phyloP scores from a whole-genome alignment of 106 monocot genomes.

The Amphibolis antarctica region DNA sequence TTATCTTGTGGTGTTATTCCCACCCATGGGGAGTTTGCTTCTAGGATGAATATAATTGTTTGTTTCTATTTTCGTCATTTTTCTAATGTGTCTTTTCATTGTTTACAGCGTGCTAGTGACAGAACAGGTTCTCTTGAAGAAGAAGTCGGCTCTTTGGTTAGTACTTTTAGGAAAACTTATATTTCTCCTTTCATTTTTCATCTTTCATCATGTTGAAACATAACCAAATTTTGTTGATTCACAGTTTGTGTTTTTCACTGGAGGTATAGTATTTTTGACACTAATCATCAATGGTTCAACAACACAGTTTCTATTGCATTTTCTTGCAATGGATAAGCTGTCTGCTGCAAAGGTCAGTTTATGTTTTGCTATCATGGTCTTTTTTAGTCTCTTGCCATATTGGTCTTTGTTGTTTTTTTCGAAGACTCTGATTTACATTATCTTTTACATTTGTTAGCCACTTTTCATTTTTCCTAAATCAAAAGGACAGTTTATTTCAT shows the following conservation, averaged over 20 bases:
- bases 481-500: no score
- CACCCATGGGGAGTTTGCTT: no score
- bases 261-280: conserved; percentile 88
- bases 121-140: conserved; percentile 9
- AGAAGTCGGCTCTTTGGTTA: conserved; percentile 86
- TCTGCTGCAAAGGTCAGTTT: conserved; percentile 66
- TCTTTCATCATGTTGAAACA: neutral
- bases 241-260: conserved; percentile 98
- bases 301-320: conserved; percentile 73
- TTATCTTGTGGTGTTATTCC: no score
- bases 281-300: conserved; percentile 90
- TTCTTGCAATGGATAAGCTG: conserved; percentile 68
- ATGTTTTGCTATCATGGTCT: neutral
- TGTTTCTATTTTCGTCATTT: no score
- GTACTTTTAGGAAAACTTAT: conserved; percentile 7
- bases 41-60: no score
- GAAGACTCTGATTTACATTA: no score
- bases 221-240: neutral
- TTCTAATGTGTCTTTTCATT: neutral
- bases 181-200: neutral
- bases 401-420: no score
- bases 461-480: no score
- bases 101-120: conserved; percentile 64
- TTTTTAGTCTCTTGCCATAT: no score
- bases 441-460: no score